phyloP scores from a whole-genome alignment of 1,284 basidiomycete species.

The Boletus nobilissimus region DNA sequence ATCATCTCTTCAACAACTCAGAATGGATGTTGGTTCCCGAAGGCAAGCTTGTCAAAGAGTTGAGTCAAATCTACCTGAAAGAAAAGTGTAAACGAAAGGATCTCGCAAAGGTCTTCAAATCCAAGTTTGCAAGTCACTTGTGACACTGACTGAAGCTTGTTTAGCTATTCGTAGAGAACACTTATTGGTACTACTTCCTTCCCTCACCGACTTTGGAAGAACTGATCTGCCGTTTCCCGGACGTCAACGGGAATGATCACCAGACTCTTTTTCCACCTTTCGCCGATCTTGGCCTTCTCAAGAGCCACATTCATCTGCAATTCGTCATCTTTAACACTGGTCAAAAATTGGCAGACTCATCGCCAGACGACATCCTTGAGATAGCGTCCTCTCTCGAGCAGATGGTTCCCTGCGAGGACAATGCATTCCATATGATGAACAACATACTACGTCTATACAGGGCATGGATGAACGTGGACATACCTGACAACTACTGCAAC shows the following conservation, averaged over 20 bases:
- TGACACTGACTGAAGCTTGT: background rate
- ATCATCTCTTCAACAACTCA: background rate
- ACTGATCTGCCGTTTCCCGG: background rate
- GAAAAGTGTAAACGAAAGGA: background rate
- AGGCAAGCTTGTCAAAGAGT: background rate
- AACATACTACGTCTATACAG: background rate
- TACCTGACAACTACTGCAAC: background rate
- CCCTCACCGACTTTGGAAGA: background rate
- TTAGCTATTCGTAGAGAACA: background rate
- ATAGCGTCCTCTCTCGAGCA: background rate
- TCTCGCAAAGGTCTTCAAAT: background rate
- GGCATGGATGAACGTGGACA: background rate
- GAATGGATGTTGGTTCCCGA: conserved; percentile 10
- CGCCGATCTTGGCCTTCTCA: background rate
- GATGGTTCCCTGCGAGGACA: too few species aligned
- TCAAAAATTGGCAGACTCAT: background rate
- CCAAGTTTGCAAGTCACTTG: background rate
- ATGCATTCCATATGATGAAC: background rate
- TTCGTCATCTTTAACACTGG: conserved; percentile 18
- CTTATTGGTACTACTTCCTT: background rate
- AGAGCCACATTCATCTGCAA: conserved; percentile 4
- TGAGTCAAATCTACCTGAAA: background rate
- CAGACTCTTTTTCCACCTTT: background rate
- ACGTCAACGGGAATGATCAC: background rate
- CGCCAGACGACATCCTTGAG: background rate